Percentiles rank a stretch among this genome's conserved stretches.
phyloP scores from a whole-genome alignment of 192 early-diverging fungal species.

The Coemansia sp. region DNA sequence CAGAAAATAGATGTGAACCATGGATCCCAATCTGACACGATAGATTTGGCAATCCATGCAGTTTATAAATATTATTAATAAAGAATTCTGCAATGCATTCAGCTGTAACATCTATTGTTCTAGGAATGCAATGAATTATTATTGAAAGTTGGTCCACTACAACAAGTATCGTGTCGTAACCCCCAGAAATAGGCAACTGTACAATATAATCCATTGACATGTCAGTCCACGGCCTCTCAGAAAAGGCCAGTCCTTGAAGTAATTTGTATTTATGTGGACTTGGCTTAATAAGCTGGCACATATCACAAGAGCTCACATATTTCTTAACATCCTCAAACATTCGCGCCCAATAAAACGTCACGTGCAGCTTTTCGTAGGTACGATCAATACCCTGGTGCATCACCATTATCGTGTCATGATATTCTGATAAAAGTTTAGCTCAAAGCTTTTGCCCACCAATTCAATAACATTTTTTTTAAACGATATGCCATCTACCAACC shows the following conservation, averaged over 20 bases:
- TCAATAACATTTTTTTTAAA: conserved; percentile 6
- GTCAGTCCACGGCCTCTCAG: conserved; percentile 7
- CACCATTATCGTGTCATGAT: conserved; percentile 8
- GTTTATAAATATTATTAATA: conserved; percentile 7
- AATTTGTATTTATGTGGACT: background rate
- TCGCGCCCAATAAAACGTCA: conserved; percentile 6
- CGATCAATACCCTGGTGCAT: conserved; percentile 10
- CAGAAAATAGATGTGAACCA: conserved; percentile 21
- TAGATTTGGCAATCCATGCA: conserved; percentile 17
- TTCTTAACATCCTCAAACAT: conserved; percentile 11
- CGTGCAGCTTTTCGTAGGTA: conserved; percentile 6
- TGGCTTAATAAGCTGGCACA: conserved; percentile 8
- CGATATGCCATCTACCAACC: background rate
- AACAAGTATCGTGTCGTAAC: conserved; percentile 11
- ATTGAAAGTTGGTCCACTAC: conserved; percentile 17
- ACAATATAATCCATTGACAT: conserved; percentile 27
- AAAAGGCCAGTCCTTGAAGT: background rate
- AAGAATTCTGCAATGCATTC: conserved; percentile 7
- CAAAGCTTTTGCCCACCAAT: background rate
- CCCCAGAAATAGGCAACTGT: conserved; percentile 2
- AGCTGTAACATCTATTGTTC: conserved; percentile 6
- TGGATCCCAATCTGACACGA: conserved; percentile 21
- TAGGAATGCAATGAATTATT: conserved; percentile 10
- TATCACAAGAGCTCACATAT: conserved; percentile 8
- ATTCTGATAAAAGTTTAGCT: conserved; percentile 2